Evolutionary conservation across 495 filamentous ascomycete species (phyloP).

Genomic region (Aspergillus homomorphus): DNA sequence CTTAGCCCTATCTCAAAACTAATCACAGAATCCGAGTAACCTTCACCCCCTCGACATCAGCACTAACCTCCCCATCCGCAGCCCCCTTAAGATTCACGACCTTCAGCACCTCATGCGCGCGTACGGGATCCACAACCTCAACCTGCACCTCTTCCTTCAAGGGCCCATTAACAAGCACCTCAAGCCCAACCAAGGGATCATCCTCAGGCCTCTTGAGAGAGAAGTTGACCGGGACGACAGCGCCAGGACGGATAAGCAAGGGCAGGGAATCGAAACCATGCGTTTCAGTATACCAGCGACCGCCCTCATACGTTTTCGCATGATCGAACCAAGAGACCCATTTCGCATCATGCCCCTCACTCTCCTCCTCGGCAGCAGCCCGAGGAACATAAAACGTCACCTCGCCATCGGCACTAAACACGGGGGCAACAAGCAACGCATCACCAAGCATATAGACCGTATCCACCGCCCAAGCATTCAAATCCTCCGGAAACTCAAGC

Average conservation of each 20-base stretch:
- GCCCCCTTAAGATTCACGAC: slow-evolving; percentile 16
- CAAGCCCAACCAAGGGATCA: slow-evolving; percentile 35
- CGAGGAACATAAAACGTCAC: slow-evolving; percentile 62
- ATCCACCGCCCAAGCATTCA: slow-evolving; percentile 61
- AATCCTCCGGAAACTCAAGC: slow-evolving; percentile 62
- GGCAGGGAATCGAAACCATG: slow-evolving; percentile 43
- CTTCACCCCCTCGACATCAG: slow-evolving; percentile 15
- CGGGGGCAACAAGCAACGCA: slow-evolving; percentile 55
- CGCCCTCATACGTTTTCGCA: slow-evolving; percentile 37
- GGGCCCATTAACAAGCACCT: slow-evolving; percentile 38
- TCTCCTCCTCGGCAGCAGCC: slow-evolving; percentile 22
- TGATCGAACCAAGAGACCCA: slow-evolving; percentile 52
- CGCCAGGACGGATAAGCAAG: slow-evolving; percentile 37
- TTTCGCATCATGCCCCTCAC: slow-evolving; percentile 35
- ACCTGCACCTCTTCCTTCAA: slow-evolving; percentile 23
- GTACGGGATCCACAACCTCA: slow-evolving; percentile 36
- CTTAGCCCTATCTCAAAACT: too few relatives aligned
- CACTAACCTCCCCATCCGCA: slow-evolving; percentile 10
- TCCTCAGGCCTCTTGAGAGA: slow-evolving; percentile 33
- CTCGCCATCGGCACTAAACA: slow-evolving; percentile 56
- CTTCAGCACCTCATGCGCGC: slow-evolving; percentile 32
- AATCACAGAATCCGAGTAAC: slow-evolving; percentile 15
- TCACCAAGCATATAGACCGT: slow-evolving; percentile 65
- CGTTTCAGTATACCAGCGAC: slow-evolving; percentile 43
- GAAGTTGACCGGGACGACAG: slow-evolving; percentile 35